These are phyloP conservation scores for Flaveria robusta DNA, from an alignment of 129 eudicot genomes.

Conservation along the genomic window DNA sequence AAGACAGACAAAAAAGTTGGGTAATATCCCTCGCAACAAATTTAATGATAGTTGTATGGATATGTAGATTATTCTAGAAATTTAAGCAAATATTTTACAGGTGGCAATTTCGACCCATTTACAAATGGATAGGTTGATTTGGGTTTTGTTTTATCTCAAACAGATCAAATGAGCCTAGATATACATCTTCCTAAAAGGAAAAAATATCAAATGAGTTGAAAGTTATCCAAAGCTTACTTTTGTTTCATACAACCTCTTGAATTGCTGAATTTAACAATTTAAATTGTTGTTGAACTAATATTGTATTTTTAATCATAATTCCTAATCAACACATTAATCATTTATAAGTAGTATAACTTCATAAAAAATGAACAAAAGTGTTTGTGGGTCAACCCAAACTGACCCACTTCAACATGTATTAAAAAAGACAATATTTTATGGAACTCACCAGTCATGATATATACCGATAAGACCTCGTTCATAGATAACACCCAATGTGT, in stretches of 20 bases:
- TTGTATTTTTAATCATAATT: background rate
- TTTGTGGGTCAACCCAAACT: background rate
- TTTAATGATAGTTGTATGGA: background rate
- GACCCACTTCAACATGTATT: background rate
- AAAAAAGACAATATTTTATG: background rate
- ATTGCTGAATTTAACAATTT: background rate
- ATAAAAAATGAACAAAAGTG: background rate
- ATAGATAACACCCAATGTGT: conserved; percentile 73
- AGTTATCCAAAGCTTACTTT: background rate
- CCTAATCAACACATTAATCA: background rate
- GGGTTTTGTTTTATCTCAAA: background rate
- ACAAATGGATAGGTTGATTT: background rate
- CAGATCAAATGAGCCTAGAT: background rate
- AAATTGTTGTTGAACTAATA: background rate
- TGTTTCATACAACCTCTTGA: background rate
- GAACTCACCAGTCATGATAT: conserved; percentile 89
- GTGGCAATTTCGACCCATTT: background rate
- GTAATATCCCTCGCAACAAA: background rate
- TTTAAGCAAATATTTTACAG: background rate
- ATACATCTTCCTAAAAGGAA: background rate
- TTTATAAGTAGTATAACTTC: background rate
- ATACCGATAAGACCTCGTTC: conserved; percentile 94
- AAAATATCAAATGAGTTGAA: background rate
- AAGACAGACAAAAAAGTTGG: conserved; percentile 1
- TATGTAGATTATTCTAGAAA: conserved; percentile 2